Conservation (phyloP, 1,139 yeast genomes). For the Debaryomycetaceae sp. region DNA sequence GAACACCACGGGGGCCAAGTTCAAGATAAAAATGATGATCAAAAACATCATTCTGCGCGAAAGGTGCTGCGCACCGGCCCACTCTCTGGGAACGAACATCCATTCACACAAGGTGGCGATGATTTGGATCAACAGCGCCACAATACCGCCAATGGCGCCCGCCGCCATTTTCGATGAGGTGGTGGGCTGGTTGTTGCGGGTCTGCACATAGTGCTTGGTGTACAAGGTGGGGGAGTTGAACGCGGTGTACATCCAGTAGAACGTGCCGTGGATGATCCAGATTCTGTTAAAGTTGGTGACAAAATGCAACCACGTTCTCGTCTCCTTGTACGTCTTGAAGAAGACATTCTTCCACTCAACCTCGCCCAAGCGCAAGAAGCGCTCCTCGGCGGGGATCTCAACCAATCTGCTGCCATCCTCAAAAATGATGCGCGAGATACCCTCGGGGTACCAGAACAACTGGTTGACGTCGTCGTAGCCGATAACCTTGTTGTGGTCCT, state of each 20-base stretch:
- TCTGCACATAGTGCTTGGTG: constrained; percentile 80
- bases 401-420: constrained; percentile 90
- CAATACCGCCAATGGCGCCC: constrained; percentile 86
- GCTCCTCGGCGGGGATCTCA: constrained; percentile 84
- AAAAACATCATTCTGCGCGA: constrained; percentile 81
- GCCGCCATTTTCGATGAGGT: constrained; percentile 91
- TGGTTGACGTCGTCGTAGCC: constrained; percentile 99
- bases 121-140: constrained; percentile 79
- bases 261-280: constrained; percentile 88
- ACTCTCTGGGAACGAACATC: constrained; percentile 94
- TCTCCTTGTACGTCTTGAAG: constrained; percentile 94
- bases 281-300: constrained; percentile 95
- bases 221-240: constrained; percentile 89
- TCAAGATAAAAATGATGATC: constrained; percentile 58
- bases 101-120: constrained; percentile 89
- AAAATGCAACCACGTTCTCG: constrained; percentile 97
- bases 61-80: constrained; percentile 99
- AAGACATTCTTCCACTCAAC: constrained; percentile 90
- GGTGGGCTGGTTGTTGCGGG: constrained; percentile 77
- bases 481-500: constrained; percentile 87
- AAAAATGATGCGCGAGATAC: constrained; percentile 86
- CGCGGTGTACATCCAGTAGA: constrained; percentile 93
- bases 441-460: constrained; percentile 99
- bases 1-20: constrained; percentile 83
- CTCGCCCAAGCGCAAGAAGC: constrained; percentile 86